Base-by-base conservation (phyloP, 305 asterid genomes). In the Euphrasia arctica region DNA sequence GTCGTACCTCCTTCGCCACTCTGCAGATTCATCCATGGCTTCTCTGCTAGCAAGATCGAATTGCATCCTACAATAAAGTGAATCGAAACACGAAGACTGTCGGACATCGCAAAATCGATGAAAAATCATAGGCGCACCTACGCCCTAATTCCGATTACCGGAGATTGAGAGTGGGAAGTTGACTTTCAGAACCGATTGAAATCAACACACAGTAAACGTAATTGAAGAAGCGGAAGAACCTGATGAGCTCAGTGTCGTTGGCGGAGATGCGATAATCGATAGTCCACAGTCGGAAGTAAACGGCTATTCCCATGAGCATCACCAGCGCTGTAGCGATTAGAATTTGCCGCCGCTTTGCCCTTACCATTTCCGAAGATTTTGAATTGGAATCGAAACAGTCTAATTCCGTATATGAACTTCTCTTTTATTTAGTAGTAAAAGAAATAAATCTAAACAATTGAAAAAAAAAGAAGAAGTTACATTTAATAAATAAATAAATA, bases 1-100 rank as follows among this genome's bases (percentile, higher is more conserved):
- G 62, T 91, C 96, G 39, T 62, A 91, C 70, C 98, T 83, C 72
- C 74, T 74, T 75, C 98, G 85, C 98, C 96, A 91, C 73, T 83
- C 91, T 31, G 98, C 98, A 73, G 98, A 91, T 82, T 91, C 96
- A 73, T 91, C 98, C 96, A 91, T 79, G 64, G 98, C 96, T 83
- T 91, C 98, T 85, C 84, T 82, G 72, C 70, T 85, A 74, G 96
- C 98, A 74, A 89, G 95, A 82, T 91, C 95, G 76, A 91, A 91
- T 71, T 91, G 83, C 65, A 67, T 85, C 86, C 98, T 91, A 71
- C 83, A 82, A 66, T 61, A 25, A 70, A 76, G 70, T 62, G 63
- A 66, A 62, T 34, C 41, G 42, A 47, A 5, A 43, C 45, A 41
- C 45, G 45, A 5, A 43, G 9, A 8, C 50, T n/a, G n/a, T 12